phyloP scores from a whole-genome alignment of 2,329 filamentous ascomycete genomes.

The Claviceps arundinis region DNA sequence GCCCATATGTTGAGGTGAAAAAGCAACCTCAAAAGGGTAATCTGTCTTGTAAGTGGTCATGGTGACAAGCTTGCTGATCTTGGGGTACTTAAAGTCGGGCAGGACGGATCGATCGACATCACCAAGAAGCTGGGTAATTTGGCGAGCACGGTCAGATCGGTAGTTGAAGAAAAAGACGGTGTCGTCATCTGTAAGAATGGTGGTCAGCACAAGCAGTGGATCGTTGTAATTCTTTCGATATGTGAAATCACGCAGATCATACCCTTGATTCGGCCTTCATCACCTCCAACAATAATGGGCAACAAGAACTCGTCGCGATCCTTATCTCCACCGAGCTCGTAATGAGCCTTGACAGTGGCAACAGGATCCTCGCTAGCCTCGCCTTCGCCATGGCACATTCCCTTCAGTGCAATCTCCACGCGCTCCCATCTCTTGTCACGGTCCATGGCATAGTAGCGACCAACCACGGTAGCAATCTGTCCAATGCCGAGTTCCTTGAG shows the following conservation, averaged over 20 bases:
- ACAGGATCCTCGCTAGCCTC: conserved; percentile 77
- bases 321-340: conserved; percentile 50
- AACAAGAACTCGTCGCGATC: conserved; percentile 98
- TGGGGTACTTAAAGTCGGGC: conserved; percentile 87
- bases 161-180: conserved; percentile 99
- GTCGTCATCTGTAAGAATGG: conserved; percentile 53
- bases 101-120: conserved; percentile 81
- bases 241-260: conserved; percentile 13
- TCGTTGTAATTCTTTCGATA: neutral
- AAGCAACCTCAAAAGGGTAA: conserved; percentile 85
- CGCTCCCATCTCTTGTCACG: conserved; percentile 99
- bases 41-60: conserved; percentile 98
- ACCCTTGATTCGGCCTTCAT: conserved; percentile 77
- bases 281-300: conserved; percentile 86
- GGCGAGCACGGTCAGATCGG: conserved; percentile 90
- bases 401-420: conserved; percentile 80
- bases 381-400: conserved; percentile 72
- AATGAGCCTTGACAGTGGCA: conserved; percentile 74
- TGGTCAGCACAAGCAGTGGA: neutral
- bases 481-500: conserved; percentile 75
- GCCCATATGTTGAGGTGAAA: conserved; percentile 88
- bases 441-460: conserved; percentile 98
- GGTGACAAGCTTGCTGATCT: conserved; percentile 72
- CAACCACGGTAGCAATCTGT: conserved; percentile 83
- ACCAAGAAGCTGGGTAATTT: conserved; percentile 89